Base-by-base conservation (phyloP, 2,329 filamentous ascomycete species). In the Elsinoe necatrix region DNA sequence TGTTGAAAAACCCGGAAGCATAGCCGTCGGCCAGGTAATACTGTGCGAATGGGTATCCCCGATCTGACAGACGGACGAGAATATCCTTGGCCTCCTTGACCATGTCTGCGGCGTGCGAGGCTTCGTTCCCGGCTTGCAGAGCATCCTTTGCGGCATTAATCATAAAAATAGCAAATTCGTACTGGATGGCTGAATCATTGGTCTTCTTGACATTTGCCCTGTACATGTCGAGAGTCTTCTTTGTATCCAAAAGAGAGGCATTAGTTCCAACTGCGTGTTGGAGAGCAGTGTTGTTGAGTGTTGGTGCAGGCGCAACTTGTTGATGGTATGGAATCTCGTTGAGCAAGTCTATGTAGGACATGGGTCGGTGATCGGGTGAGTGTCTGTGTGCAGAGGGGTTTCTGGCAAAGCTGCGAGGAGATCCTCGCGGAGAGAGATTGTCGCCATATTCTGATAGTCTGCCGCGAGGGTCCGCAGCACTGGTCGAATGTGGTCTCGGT, bases 221-320 rank as follows among this genome's bases (percentile, higher is more conserved):
- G 71, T 98, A 98, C 92, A 97, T 96, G 56, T 97, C 91, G 50
- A 98, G 80, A 1, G 93, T 98, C 73, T 97, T 91, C 67, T 92
- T 88, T 31, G 89, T 86, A 66, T 89, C 91, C 27, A 98, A 80
- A 11, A 98, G 78, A 18, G 91, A 95, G 2, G 92, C 92, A 73
- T 95, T 95, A 67, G 83, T 86, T 43, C 93, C 93, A 21, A 98
- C 84, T 14, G 82, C 84, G 57, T 80, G 83, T 59, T 89, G 85
- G 50, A 98, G 75, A 61, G 86, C 80, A 9, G 86, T 83, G 67
- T 97, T 96, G 70, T 95, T 88, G 59, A 95, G 78, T 25, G 81
- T 75, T 35, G 76, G 72, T 5, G 75, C 74, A 67, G 74, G 88
- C 65, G 72, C 89, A 70, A 72, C 82, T 57, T 88, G 88, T 69